Evolutionary conservation across 441 rosid species (phyloP).

Genomic region (Erysimum cheiri): DNA sequence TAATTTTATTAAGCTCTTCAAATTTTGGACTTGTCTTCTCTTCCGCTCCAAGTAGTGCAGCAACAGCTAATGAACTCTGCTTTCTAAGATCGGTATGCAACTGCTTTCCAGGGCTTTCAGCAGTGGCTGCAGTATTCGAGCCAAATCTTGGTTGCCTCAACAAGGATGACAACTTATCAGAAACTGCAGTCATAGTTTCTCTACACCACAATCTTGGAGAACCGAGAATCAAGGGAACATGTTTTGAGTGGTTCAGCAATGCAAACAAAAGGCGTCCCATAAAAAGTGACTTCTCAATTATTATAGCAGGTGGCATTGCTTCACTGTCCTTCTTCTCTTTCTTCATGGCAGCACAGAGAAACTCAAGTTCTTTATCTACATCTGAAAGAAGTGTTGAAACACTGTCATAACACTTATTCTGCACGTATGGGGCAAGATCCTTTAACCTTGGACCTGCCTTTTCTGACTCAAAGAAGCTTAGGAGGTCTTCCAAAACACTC

Average conservation of each 20-base stretch:
- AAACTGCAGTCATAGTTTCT: conserved; percentile 60
- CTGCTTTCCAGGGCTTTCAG: conserved; percentile 65
- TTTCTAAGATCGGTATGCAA: conserved; percentile 58
- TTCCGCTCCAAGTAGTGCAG: conserved; percentile 87
- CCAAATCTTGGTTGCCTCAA: conserved; percentile 64
- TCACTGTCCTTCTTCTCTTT: conserved; percentile 50
- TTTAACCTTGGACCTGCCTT: conserved; percentile 84
- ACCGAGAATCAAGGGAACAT: conserved; percentile 83
- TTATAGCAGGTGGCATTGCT: conserved; percentile 56
- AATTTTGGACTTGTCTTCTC: conserved; percentile 82
- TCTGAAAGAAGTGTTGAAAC: conserved; percentile 68
- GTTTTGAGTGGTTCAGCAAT: conserved; percentile 79
- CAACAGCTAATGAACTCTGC: conserved; percentile 76
- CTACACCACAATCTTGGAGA: conserved; percentile 97
- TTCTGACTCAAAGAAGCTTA: conserved; percentile 93
- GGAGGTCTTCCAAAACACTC: conserved; percentile 78
- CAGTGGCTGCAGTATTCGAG: conserved; percentile 48
- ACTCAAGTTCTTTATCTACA: conserved; percentile 73
- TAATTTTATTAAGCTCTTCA: conserved; percentile 66
- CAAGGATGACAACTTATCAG: conserved; percentile 73
- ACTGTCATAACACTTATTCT: conserved; percentile 80
- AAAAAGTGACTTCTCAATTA: conserved; percentile 89
- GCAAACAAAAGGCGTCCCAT: conserved; percentile 95
- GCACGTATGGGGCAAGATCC: conserved; percentile 81
- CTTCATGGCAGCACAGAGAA: conserved; percentile 58